phyloP scores from a whole-genome alignment of 257 asterid species.

The Rhazya stricta region DNA sequence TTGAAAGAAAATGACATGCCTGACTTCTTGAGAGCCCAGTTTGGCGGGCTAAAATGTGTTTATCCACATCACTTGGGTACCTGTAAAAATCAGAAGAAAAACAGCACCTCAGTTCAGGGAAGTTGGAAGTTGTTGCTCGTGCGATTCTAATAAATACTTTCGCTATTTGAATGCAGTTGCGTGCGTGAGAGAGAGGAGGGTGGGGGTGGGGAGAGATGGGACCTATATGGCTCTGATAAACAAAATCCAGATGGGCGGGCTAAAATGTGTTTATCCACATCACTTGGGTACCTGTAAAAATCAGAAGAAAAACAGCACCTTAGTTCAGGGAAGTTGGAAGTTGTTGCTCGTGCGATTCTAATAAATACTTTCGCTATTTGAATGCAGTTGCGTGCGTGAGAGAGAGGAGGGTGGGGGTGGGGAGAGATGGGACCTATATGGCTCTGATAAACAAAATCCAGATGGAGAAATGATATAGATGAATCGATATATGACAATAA shows the following conservation, averaged over 20 bases:
- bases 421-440: conserved; percentile 31
- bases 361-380: conserved; percentile 2
- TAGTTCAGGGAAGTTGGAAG: neutral
- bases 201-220: conserved; percentile 22
- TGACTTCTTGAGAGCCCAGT: conserved; percentile 98
- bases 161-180: conserved; percentile 6
- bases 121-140: conserved; percentile 7
- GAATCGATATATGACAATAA: conserved; percentile 14
- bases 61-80: conserved; percentile 99
- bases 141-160: neutral
- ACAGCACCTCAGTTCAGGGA: neutral
- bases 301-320: conserved; percentile 1
- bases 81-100: conserved; percentile 34
- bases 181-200: neutral
- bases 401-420: conserved; percentile 1
- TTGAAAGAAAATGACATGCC: conserved; percentile 50
- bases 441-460: conserved; percentile 37
- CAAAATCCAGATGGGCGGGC: conserved; percentile 59
- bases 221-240: conserved; percentile 31
- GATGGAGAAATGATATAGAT: conserved; percentile 7
- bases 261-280: conserved; percentile 88
- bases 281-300: conserved; percentile 89
- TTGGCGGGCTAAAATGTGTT: conserved; percentile 92
- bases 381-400: neutral
- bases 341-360: conserved; percentile 4